These are phyloP conservation scores for Solanum virginianum DNA, from an alignment of 257 asterid genomes.

Conservation along the genomic window DNA sequence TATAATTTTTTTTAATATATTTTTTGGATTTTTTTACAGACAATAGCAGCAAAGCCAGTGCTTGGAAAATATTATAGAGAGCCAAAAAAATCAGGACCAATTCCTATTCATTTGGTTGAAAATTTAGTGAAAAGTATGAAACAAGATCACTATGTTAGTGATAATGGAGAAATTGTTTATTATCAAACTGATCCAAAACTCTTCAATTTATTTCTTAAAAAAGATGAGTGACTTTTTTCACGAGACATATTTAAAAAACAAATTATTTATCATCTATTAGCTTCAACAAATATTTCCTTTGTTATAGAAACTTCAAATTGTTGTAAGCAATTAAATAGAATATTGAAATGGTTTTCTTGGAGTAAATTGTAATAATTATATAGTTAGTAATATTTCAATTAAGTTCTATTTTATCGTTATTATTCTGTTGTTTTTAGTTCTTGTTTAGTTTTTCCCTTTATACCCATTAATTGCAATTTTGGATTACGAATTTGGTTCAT, in stretches of 20 bases:
- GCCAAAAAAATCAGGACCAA: slow-evolving; percentile 58
- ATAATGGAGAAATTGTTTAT: slow-evolving; percentile 60
- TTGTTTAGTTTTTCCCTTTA: too few species aligned
- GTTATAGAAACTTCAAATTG: neutral
- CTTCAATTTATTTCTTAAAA: neutral
- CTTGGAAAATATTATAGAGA: slow-evolving; percentile 66
- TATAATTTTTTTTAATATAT: neutral
- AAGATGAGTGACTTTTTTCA: neutral
- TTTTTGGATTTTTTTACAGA: slow-evolving; percentile 24
- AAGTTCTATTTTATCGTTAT: neutral
- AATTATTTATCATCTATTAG: neutral
- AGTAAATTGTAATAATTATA: neutral
- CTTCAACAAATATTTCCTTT: neutral
- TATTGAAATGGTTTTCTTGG: neutral
- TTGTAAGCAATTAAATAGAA: neutral
- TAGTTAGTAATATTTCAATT: neutral
- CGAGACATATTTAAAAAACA: neutral
- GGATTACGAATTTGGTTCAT: too few species aligned
- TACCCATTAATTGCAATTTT: too few species aligned
- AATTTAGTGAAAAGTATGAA: slow-evolving; percentile 41
- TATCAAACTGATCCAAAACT: slow-evolving; percentile 50
- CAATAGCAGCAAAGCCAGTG: slow-evolving; percentile 51
- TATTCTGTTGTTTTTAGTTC: too few species aligned
- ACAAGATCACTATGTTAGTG: slow-evolving; percentile 67
- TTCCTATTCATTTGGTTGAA: slow-evolving; percentile 50